Base-by-base conservation (phyloP, 352 stramenopile genomes). In the Aphanomyces euteiches region DNA sequence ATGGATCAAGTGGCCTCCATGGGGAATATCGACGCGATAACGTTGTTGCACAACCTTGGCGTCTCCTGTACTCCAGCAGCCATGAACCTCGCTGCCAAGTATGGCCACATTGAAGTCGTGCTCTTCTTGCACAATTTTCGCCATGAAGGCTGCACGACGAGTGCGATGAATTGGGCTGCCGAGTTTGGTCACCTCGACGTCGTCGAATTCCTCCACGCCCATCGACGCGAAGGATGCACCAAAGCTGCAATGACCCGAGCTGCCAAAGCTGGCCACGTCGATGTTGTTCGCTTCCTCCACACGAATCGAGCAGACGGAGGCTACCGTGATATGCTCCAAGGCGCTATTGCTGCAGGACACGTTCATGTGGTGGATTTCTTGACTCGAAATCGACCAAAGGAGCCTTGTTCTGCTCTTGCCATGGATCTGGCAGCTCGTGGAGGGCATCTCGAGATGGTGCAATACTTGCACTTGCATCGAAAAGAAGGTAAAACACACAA, bases 391-490 rank as follows among this genome's bases (percentile, higher is more conserved):
- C 56, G 56, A 17, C 15, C 15, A 28, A 36, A 47, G 56, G 50
- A 58, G 36, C 50, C 50, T 17, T 58, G 50, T 19, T 58, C 50
- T 8, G 17, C 50, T 8, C 50, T 58, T 3, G 50, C 56, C 8
- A 47, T 65, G 56, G 56, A 65, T 21, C 12, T 34, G 10, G 56
- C 56, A 17, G 56, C 56, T 8, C 12, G 36, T 12, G 7, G n/a
- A 13, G 56, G 56, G 10, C 56, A 65, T 65, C 39, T 65, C n/a
- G 17, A n/a, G 28, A 65, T 65, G 39, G 56, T 65, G 10, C 10
- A 48, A 43, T 65, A 45, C 47, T 3, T 65, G 8, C 56, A 65
- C 36, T 17, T 37, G 10, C 56, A 65, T 65, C 56, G 56, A 40
- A 13, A 28, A 37, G 56, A 65, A 19, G 50, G 50, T 58, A 36